phyloP scores from a whole-genome alignment of 169 alveolate genomes.

The Cryptosporidium ubiquitum region DNA sequence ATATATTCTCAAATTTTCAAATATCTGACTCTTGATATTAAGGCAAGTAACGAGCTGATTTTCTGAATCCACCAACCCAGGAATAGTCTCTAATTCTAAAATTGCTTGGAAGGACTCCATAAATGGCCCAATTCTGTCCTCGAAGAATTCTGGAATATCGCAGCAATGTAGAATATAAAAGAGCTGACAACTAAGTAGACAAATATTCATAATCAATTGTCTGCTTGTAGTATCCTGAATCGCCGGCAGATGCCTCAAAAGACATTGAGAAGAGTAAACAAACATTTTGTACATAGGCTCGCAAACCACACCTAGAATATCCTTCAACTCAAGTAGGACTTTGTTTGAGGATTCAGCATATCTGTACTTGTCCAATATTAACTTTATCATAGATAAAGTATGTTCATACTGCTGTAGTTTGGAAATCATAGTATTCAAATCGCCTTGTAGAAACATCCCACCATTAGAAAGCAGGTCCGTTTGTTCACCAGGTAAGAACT shows the following conservation, averaged over 20 bases:
- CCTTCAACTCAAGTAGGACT: slow-evolving; percentile 38
- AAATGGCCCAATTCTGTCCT: slow-evolving; percentile 41
- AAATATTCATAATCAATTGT: slow-evolving; percentile 9
- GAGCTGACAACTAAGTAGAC: slow-evolving; percentile 44
- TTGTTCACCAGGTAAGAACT: slow-evolving; percentile 41
- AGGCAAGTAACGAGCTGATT: slow-evolving; percentile 6
- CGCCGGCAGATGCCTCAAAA: slow-evolving; percentile 20
- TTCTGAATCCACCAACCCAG: slow-evolving; percentile 11
- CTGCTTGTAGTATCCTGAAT: slow-evolving; percentile 22
- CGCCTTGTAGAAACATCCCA: slow-evolving; percentile 28
- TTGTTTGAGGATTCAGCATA: slow-evolving; percentile 70
- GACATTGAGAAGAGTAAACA: slow-evolving; percentile 50
- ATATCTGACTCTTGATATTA: slow-evolving; percentile 52
- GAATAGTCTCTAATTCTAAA: slow-evolving; percentile 38
- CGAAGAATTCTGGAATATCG: slow-evolving; percentile 70
- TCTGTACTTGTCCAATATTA: slow-evolving; percentile 56
- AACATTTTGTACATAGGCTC: slow-evolving; percentile 66
- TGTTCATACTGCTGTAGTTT: slow-evolving; percentile 30
- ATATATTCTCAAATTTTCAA: slow-evolving; percentile 57
- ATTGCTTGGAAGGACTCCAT: slow-evolving; percentile 64
- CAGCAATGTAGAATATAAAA: slow-evolving; percentile 73
- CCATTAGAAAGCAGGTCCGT: slow-evolving; percentile 1
- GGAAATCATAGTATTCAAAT: background rate
- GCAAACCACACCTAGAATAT: slow-evolving; percentile 37
- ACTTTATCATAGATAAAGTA: slow-evolving; percentile 39